Conservation (phyloP, 345 rosid species). For the Lagerstroemia speciosa region DNA sequence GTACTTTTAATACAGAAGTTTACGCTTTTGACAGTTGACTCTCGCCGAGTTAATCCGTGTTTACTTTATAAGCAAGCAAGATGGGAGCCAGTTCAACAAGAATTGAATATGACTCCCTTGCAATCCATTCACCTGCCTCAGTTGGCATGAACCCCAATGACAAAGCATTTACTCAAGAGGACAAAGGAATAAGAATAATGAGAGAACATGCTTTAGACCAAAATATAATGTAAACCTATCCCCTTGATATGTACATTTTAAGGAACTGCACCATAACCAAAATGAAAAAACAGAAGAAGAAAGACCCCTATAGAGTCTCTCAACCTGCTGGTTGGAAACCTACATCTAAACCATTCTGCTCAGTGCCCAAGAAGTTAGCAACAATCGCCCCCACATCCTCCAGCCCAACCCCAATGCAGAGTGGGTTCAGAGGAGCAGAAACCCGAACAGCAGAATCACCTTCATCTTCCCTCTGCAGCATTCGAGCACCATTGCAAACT, state of each 20-base stretch:
- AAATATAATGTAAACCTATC: not conserved
- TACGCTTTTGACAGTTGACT: no score
- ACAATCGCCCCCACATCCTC: slow-evolving; percentile 52
- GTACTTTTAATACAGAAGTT: no score
- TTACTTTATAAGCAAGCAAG: no score
- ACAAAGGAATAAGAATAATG: not conserved
- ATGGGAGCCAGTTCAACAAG: no score
- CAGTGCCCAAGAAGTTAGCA: slow-evolving; percentile 24
- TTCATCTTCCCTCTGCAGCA: not conserved
- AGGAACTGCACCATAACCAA: not conserved
- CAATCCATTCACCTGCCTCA: no score
- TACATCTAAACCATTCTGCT: slow-evolving; percentile 15
- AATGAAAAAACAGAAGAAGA: not conserved
- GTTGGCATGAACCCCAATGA: no score
- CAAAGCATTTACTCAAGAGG: no score
- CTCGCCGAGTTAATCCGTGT: no score
- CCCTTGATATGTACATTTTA: slow-evolving; percentile 1
- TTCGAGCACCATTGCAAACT: slow-evolving; percentile 18
- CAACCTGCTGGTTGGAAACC: slow-evolving; percentile 4
- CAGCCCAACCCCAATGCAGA: slow-evolving; percentile 56
- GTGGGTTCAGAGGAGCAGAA: slow-evolving; percentile 38
- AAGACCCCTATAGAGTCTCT: not conserved
- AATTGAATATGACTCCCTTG: no score
- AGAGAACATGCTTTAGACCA: not conserved
- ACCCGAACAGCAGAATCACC: slow-evolving; percentile 19